Conservation (phyloP, 345 rosid species). For the Dovyalis caffra region DNA sequence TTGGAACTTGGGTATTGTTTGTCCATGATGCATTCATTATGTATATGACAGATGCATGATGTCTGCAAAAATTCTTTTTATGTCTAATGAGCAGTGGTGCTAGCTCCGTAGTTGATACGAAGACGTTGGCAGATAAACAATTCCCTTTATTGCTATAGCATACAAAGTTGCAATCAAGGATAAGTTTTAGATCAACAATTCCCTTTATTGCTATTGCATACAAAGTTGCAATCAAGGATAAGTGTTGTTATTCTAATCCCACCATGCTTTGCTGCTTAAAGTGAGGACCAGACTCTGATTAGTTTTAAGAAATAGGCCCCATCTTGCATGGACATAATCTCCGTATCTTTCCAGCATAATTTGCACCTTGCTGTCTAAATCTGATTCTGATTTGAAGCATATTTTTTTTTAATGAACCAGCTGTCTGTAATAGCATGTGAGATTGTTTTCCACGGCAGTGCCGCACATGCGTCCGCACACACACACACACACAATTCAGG, state of each 20-base stretch:
- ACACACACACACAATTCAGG: not conserved
- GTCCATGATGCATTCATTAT: not conserved
- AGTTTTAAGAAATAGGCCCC: not conserved
- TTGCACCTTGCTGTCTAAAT: not conserved
- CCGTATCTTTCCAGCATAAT: slow-evolving; percentile 9
- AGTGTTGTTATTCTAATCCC: slow-evolving; percentile 2
- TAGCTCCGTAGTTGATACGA: not conserved
- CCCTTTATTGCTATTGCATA: not conserved
- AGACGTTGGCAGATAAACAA: not conserved
- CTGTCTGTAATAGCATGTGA: not conserved
- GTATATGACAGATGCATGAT: slow-evolving; percentile 1
- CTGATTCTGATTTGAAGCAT: not conserved
- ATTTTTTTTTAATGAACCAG: not conserved
- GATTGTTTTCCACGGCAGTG: not conserved
- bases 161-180: not conserved
- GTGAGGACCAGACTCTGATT: slow-evolving; percentile 10
- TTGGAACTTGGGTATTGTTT: not conserved
- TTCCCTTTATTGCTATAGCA: not conserved
- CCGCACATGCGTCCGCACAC: not conserved
- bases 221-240: not conserved
- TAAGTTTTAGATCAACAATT: not conserved
- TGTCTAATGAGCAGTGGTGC: not conserved
- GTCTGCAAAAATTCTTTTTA: not conserved
- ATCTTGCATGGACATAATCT: slow-evolving; percentile 2
- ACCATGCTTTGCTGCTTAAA: slow-evolving; percentile 15